Conservation (phyloP, 129 eudicot genomes). For the Flaveria robusta region DNA sequence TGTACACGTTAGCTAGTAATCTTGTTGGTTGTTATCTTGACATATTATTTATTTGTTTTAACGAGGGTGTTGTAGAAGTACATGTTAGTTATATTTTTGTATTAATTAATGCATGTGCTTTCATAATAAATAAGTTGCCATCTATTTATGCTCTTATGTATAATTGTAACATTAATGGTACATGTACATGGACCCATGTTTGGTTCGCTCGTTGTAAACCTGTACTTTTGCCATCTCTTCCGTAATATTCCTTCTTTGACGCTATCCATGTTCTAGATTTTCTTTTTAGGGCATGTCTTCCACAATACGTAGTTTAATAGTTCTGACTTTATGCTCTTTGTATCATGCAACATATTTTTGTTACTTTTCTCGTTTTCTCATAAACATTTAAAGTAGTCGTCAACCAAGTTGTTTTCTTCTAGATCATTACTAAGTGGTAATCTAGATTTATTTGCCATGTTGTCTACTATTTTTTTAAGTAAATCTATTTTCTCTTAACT, state of each 20-base stretch:
- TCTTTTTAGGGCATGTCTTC: conserved; percentile 20
- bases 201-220: conserved; percentile 16
- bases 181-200: neutral
- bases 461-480: neutral
- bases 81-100: neutral
- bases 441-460: neutral
- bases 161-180: conserved; percentile 14
- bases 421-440: conserved; percentile 9
- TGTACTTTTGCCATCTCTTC: neutral
- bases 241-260: neutral
- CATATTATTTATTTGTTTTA: neutral
- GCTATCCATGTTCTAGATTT: conserved; percentile 7
- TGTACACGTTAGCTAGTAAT: neutral
- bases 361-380: neutral
- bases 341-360: conserved; percentile 10
- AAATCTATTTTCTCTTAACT: neutral
- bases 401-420: conserved; percentile 4
- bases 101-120: neutral
- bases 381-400: conserved; percentile 1
- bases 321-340: conserved; percentile 11
- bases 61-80: conserved; percentile 9
- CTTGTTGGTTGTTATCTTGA: neutral
- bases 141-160: conserved; percentile 4
- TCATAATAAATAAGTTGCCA: neutral
- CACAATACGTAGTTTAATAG: neutral